Evolutionary conservation across 1,139 yeast genomes (phyloP).

Genomic region (Torulaspora globosa): DNA sequence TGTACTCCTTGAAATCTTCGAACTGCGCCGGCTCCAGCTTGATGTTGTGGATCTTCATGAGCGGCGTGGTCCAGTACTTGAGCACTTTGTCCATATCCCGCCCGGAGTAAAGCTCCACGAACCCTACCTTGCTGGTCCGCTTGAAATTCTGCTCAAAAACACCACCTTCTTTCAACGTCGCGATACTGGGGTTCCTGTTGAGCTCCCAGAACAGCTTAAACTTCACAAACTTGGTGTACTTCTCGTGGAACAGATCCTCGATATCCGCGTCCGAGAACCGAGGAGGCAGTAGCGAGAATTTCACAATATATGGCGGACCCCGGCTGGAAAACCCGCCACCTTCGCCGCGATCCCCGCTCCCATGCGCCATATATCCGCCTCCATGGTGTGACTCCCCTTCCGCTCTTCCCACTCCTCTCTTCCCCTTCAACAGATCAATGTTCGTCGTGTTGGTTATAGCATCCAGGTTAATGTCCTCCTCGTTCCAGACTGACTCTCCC

Average conservation of each 20-base stretch:
- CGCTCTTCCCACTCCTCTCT: constrained; percentile 15
- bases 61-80: constrained; percentile 30
- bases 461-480: constrained; percentile 28
- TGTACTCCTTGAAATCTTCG: constrained; percentile 34
- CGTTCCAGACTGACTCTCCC: constrained; percentile 37
- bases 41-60: constrained; percentile 31
- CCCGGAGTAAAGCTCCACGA: constrained; percentile 51
- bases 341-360: constrained; percentile 2
- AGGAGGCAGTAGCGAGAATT: constrained; percentile 49
- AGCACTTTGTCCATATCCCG: constrained; percentile 46
- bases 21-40: constrained; percentile 29
- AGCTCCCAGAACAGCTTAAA: constrained; percentile 42
- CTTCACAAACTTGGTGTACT: constrained; percentile 38
- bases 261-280: constrained; percentile 37
- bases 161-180: constrained; percentile 23
- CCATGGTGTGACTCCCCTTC: constrained; percentile 13
- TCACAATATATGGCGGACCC: constrained; percentile 56
- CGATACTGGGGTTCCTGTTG: constrained; percentile 32
- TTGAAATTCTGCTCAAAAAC: constrained; percentile 36
- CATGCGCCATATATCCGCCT: constrained; percentile 11
- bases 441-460: constrained; percentile 27
- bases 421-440: constrained; percentile 23
- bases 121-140: constrained; percentile 49
- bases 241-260: constrained; percentile 38
- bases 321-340: constrained; percentile 11